These are phyloP conservation scores for Suillus luteus DNA, from an alignment of 768 basidiomycete genomes.

Conservation along the genomic window DNA sequence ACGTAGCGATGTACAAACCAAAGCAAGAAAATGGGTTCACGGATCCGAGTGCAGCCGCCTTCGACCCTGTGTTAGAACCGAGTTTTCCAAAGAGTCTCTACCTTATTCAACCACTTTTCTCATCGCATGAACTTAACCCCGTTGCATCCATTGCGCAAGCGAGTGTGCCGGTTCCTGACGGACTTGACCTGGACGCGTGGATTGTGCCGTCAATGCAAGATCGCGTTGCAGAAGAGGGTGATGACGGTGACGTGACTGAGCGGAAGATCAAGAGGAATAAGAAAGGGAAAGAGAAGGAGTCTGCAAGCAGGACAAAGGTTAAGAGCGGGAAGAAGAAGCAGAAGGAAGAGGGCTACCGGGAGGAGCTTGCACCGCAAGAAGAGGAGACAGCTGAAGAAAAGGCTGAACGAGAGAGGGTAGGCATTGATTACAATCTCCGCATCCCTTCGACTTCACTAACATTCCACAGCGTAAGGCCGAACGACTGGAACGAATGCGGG, in stretches of 20 bases:
- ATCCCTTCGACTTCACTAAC: slow-evolving; percentile 14
- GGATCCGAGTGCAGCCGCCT: slow-evolving; percentile 39
- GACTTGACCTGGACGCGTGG: slow-evolving; percentile 83
- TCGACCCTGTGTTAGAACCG: slow-evolving; percentile 44
- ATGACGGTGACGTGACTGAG: slow-evolving; percentile 38
- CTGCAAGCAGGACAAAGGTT: slow-evolving; percentile 25
- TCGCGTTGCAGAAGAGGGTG: slow-evolving; percentile 28
- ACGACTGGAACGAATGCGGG: slow-evolving; percentile 70
- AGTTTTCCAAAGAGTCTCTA: slow-evolving; percentile 87
- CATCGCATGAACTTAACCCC: slow-evolving; percentile 79
- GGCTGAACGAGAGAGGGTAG: slow-evolving; percentile 65
- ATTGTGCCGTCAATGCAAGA: slow-evolving; percentile 65
- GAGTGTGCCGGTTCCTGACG: slow-evolving; percentile 80
- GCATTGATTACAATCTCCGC: slow-evolving; percentile 10
- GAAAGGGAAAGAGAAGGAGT: slow-evolving; percentile 50
- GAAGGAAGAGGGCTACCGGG: slow-evolving; percentile 24
- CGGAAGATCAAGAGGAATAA: slow-evolving; percentile 45
- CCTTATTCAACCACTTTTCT: slow-evolving; percentile 80
- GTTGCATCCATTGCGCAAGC: slow-evolving; percentile 81
- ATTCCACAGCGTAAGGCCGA: slow-evolving; percentile 67
- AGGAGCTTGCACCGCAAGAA: slow-evolving; percentile 42
- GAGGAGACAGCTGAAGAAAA: slow-evolving; percentile 60
- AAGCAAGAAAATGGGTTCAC: slow-evolving; percentile 38
- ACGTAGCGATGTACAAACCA: slow-evolving; percentile 59
- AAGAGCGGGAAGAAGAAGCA: slow-evolving; percentile 51